phyloP scores from a whole-genome alignment of 140 eudicot species.

The Ambrosia hybrid region DNA sequence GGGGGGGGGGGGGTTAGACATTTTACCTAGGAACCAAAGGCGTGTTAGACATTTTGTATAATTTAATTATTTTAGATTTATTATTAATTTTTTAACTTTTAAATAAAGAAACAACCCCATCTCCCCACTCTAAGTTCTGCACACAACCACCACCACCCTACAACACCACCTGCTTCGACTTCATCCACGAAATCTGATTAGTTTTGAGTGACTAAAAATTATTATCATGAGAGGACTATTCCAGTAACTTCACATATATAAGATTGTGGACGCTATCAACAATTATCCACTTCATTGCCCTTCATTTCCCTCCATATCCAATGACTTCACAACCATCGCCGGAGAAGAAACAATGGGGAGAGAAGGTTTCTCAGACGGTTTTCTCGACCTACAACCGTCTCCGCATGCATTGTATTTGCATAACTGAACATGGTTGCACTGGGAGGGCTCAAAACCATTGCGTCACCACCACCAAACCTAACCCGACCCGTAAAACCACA shows the following conservation, averaged over 20 bases:
- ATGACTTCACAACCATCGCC: constrained; percentile 28
- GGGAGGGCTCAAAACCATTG: constrained; percentile 29
- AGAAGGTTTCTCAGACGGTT: constrained; percentile 59
- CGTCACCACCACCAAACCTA: no score
- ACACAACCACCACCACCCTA: no score
- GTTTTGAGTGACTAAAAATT: not conserved
- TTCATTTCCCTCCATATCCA: constrained; percentile 26
- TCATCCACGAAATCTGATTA: no score
- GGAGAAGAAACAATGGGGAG: constrained; percentile 70
- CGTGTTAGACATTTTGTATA: no score
- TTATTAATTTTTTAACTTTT: no score
- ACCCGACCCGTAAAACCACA: no score
- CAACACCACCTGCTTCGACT: no score
- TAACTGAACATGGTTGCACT: constrained; percentile 76
- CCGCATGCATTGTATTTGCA: constrained; percentile 59
- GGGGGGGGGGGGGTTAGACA: no score
- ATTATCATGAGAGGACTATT: not conserved
- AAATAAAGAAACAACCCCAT: no score
- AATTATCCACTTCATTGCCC: constrained; percentile 40
- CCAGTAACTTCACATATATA: constrained; percentile 17
- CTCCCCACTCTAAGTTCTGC: no score
- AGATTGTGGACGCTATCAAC: constrained; percentile 32
- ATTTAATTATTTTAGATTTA: no score
- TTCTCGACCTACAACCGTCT: constrained; percentile 60
- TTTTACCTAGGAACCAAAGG: no score